A percentile compares a stretch with the other conserved stretches of the same genome.
Evolutionary conservation across 1,284 basidiomycete genomes (phyloP).

Genomic region (Cryptococcus sp.): DNA sequence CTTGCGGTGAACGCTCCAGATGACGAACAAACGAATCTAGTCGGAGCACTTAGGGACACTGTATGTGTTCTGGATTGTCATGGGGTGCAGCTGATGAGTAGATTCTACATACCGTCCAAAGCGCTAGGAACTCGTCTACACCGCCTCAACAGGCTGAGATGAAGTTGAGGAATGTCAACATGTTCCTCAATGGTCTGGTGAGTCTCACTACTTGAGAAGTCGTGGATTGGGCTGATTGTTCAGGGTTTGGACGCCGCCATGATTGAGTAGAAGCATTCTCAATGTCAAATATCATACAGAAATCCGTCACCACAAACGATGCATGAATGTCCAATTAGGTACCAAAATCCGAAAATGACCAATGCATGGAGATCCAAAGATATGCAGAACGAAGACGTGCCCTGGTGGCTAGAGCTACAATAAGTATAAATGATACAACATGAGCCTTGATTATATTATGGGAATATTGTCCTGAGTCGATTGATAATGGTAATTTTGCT

Average conservation of each 20-base stretch:
- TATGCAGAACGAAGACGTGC: too few relatives aligned
- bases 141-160: slow-evolving; percentile 36
- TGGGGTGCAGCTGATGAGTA: slow-evolving; percentile 2
- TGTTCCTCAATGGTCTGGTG: slow-evolving; percentile 47
- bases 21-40: slow-evolving; percentile 78
- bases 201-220: slow-evolving; percentile 6
- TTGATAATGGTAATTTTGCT: too few relatives aligned
- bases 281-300: neutral
- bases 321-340: neutral
- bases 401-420: too few relatives aligned
- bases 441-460: too few relatives aligned
- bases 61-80: slow-evolving; percentile 47
- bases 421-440: too few relatives aligned
- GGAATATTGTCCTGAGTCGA: too few relatives aligned
- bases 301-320: neutral
- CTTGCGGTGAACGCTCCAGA: slow-evolving; percentile 78
- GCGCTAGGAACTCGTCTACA: slow-evolving; percentile 35
- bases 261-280: slow-evolving; percentile 23
- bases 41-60: slow-evolving; percentile 83
- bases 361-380: too few relatives aligned
- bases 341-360: too few relatives aligned
- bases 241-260: slow-evolving; percentile 42
- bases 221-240: neutral
- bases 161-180: slow-evolving; percentile 47
- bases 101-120: slow-evolving; percentile 47